Evolutionary conservation across 495 filamentous ascomycete species (phyloP).

Genomic region (Hypomontagnella submonticulosa): DNA sequence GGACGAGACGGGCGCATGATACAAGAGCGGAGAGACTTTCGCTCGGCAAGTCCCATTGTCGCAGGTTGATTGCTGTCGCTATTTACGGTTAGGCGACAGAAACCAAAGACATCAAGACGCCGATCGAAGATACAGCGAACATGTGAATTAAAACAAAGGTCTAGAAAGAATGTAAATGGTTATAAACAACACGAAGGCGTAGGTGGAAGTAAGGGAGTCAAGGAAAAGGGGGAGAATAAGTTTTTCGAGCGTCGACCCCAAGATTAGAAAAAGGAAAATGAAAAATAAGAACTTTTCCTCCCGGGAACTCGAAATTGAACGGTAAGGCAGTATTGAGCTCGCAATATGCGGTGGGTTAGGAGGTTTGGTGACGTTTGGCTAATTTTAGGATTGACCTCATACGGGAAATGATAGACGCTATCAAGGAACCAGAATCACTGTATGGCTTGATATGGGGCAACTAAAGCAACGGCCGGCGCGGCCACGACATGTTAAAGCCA

Average conservation of each 20-base stretch:
- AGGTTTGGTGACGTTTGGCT: conserved; percentile 32
- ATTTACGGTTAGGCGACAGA: conserved; percentile 18
- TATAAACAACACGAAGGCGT: not conserved
- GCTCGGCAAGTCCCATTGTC: conserved; percentile 46
- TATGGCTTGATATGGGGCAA: not conserved
- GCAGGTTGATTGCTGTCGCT: conserved; percentile 8
- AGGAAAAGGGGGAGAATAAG: conserved; percentile 7
- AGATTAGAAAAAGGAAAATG: conserved; percentile 20
- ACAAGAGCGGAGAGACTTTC: conserved; percentile 43
- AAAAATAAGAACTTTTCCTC: conserved; percentile 27
- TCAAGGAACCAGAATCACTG: conserved; percentile 4
- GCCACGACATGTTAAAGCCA: no score
- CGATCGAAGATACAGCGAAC: conserved; percentile 14
- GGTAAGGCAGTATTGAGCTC: conserved; percentile 25
- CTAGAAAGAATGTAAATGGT: conserved; percentile 14
- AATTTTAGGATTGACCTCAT: conserved; percentile 31
- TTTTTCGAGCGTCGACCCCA: not conserved
- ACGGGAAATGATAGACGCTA: conserved; percentile 26
- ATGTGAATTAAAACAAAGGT: conserved; percentile 30
- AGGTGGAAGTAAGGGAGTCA: not conserved
- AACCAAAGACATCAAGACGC: conserved; percentile 14
- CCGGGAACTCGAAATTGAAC: conserved; percentile 14
- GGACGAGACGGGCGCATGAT: conserved; percentile 42
- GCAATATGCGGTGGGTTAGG: conserved; percentile 32
- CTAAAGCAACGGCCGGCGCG: not conserved